Percentiles rank a stretch among this genome's conserved stretches.
Evolutionary conservation across 208 protist species (phyloP).

Genomic region (Leishmania amazonensis): DNA sequence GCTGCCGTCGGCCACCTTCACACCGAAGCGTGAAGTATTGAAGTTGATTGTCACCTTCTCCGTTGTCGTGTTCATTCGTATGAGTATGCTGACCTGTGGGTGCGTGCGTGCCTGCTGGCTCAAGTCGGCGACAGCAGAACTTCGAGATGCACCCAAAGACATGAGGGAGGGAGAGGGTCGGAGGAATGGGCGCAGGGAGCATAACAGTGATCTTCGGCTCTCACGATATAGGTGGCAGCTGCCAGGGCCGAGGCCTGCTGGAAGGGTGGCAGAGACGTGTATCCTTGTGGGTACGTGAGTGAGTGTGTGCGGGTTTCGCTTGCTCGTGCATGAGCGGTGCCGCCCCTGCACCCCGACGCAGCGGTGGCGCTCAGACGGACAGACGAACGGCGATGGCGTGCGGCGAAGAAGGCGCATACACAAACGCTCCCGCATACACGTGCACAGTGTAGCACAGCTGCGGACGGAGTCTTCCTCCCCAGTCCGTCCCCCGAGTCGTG

Average conservation of each 20-base stretch:
- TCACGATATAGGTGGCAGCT: neutral
- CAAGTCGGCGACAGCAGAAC: neutral
- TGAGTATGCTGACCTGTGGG: neutral
- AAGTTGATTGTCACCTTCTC: constrained; percentile 67
- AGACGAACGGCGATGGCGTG: neutral
- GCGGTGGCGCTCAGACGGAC: neutral
- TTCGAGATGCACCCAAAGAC: neutral
- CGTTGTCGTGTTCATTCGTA: constrained; percentile 15
- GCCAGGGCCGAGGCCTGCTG: neutral
- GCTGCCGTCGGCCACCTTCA: constrained; percentile 51
- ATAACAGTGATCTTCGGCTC: neutral
- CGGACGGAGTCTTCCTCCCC: neutral
- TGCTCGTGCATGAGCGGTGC: neutral
- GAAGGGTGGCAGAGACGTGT: neutral
- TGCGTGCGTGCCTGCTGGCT: neutral
- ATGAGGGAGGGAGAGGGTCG: neutral
- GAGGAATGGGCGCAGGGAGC: neutral
- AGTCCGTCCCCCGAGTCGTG: neutral
- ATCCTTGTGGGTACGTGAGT: neutral
- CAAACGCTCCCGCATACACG: neutral
- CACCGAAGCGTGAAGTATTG: constrained; percentile 47
- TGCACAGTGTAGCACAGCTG: neutral
- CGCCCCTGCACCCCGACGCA: neutral
- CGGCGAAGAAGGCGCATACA: neutral
- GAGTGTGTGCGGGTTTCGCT: no score